Conservation (phyloP, 371 early-diverging fungal genomes). For the Blakeslea trispora region DNA sequence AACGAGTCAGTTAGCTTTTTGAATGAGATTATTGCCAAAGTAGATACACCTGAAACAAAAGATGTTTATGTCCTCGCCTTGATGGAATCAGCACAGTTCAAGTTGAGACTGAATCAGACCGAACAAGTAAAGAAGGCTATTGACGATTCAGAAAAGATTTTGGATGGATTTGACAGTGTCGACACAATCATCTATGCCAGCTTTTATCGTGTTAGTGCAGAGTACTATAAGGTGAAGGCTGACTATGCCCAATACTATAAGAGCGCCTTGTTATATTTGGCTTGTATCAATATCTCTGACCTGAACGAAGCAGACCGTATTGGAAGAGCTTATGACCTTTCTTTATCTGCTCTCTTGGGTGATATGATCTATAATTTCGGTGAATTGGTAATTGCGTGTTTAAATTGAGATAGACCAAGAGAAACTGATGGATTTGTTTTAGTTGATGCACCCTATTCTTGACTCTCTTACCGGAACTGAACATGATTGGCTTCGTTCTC, state of each 20-base stretch:
- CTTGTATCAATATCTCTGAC: constrained; percentile 86
- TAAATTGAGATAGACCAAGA: background rate
- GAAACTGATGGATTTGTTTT: constrained; percentile 5
- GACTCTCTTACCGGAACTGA: constrained; percentile 78
- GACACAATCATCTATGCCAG: constrained; percentile 91
- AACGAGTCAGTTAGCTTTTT: constrained; percentile 71
- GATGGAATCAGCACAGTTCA: constrained; percentile 87
- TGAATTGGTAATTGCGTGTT: constrained; percentile 73
- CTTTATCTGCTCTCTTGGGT: constrained; percentile 89
- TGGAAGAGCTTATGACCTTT: constrained; percentile 90
- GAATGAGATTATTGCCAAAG: constrained; percentile 64
- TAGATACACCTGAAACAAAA: constrained; percentile 64
- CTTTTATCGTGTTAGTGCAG: constrained; percentile 93
- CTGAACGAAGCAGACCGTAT: constrained; percentile 72
- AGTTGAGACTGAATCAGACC: constrained; percentile 72
- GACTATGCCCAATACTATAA: constrained; percentile 94
- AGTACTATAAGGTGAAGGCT: constrained; percentile 94
- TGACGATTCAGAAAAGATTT: constrained; percentile 81
- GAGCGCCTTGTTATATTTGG: constrained; percentile 89
- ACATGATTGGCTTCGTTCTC: constrained; percentile 83
- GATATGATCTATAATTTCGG: constrained; percentile 99
- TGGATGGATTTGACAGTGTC: constrained; percentile 80
- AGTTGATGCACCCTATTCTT: constrained; percentile 94
- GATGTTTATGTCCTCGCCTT: constrained; percentile 87
- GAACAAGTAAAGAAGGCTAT: constrained; percentile 82